Evolutionary conservation across 164 flowering plant genomes (phyloP).

Genomic region (Houttuynia cordata): DNA sequence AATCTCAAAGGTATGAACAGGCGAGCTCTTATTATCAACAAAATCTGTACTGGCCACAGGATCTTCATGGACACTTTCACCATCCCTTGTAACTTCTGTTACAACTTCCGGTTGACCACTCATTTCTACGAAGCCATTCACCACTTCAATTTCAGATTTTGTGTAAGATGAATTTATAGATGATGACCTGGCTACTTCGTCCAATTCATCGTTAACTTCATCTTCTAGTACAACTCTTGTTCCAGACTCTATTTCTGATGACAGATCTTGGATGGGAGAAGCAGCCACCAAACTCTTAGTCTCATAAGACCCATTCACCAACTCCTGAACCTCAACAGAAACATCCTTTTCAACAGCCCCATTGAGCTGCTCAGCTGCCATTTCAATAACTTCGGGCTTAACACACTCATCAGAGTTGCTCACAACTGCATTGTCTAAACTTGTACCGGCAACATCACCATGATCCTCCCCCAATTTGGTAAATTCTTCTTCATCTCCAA

Average conservation of each 20-base stretch:
- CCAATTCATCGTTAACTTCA: background rate
- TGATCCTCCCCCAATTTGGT: background rate
- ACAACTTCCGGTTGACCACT: background rate
- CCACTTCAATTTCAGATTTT: slow-evolving; percentile 7
- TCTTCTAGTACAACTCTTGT: background rate
- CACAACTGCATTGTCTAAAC: background rate
- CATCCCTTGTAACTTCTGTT: background rate
- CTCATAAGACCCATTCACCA: background rate
- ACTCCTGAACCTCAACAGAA: background rate
- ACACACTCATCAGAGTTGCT: background rate
- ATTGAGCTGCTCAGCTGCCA: background rate
- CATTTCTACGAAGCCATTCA: background rate
- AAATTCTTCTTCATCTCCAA: too few species aligned
- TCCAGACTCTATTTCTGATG: slow-evolving; percentile 7
- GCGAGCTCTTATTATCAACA: too few species aligned
- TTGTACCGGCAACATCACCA: background rate
- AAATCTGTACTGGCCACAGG: too few species aligned
- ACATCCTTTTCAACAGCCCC: background rate
- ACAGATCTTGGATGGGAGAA: background rate
- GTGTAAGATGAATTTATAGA: background rate
- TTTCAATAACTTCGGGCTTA: background rate
- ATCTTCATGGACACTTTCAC: slow-evolving; percentile 1
- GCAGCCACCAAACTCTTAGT: background rate
- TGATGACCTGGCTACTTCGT: background rate
- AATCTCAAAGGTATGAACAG: too few species aligned